These are phyloP conservation scores for Pelargonium nanum DNA, from an alignment of 345 rosid species.

Conservation along the genomic window DNA sequence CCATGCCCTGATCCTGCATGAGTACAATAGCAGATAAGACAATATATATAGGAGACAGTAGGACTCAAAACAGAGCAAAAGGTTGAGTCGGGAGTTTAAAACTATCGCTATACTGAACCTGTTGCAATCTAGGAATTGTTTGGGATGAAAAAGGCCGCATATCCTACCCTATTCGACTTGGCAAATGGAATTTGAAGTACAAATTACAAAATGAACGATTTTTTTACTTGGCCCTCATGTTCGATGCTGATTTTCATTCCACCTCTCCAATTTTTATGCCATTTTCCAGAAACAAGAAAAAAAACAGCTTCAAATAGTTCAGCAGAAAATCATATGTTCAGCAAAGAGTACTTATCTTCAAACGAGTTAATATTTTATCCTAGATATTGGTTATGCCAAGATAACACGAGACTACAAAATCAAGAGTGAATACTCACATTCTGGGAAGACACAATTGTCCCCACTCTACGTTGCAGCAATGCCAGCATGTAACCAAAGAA, in stretches of 20 bases:
- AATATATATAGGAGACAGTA: background rate
- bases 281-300: too few species aligned
- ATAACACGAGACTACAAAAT: conserved; percentile 1
- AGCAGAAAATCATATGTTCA: background rate
- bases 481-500: conserved; percentile 95
- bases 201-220: too few species aligned
- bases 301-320: too few species aligned
- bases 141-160: too few species aligned
- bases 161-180: too few species aligned
- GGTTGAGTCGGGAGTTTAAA: too few species aligned
- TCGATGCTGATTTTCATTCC: too few species aligned
- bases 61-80: background rate
- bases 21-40: conserved; percentile 13
- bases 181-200: too few species aligned
- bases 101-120: too few species aligned
- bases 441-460: conserved; percentile 56
- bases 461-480: conserved; percentile 70
- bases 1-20: conserved; percentile 38
- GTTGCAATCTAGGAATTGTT: too few species aligned
- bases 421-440: conserved; percentile 31
- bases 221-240: too few species aligned
- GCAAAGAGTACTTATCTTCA: background rate
- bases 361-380: conserved; percentile 1
- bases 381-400: conserved; percentile 5
- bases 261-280: too few species aligned